Evolutionary conservation across 208 protist genomes (phyloP).

Genomic region (Acanthamoeba castellanii): DNA sequence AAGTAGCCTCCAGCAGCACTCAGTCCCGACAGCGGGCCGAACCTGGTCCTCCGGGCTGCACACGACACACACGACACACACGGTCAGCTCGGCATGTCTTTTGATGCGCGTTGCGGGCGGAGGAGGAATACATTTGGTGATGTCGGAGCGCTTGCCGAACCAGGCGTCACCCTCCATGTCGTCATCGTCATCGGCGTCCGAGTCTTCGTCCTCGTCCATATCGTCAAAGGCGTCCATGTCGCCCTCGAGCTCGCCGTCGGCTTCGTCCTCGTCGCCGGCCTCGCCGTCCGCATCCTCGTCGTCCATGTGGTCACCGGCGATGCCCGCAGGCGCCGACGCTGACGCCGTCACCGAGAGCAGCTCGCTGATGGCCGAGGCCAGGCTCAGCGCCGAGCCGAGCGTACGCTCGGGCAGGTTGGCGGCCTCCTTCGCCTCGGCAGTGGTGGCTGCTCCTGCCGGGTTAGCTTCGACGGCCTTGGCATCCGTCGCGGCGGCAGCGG

Average conservation of each 20-base stretch:
- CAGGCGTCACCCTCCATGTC: conserved; percentile 7
- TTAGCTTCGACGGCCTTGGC: not conserved
- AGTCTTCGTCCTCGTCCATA: conserved; percentile 46
- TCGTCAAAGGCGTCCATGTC: conserved; percentile 45
- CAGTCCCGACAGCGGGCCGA: not conserved
- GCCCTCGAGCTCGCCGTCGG: not conserved
- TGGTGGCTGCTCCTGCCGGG: not conserved
- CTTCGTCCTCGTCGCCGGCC: conserved; percentile 34
- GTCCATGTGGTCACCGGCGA: not conserved
- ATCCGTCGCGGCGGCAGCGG: not conserved
- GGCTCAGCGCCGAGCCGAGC: not conserved
- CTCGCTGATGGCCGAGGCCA: conserved; percentile 7
- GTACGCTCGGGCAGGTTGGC: not conserved
- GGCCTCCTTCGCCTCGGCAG: not conserved
- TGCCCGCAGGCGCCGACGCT: not conserved
- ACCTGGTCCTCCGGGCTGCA: not conserved
- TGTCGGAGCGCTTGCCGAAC: conserved; percentile 65
- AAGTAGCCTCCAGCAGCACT: not conserved
- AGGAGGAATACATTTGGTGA: not conserved
- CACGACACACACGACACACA: not conserved
- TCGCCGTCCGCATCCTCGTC: not conserved
- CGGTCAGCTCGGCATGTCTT: not conserved
- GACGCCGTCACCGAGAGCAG: not conserved
- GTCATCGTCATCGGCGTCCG: conserved; percentile 30
- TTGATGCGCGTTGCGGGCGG: not conserved